Base-by-base conservation (phyloP, 768 basidiomycete species). In the Inosperma sp. region DNA sequence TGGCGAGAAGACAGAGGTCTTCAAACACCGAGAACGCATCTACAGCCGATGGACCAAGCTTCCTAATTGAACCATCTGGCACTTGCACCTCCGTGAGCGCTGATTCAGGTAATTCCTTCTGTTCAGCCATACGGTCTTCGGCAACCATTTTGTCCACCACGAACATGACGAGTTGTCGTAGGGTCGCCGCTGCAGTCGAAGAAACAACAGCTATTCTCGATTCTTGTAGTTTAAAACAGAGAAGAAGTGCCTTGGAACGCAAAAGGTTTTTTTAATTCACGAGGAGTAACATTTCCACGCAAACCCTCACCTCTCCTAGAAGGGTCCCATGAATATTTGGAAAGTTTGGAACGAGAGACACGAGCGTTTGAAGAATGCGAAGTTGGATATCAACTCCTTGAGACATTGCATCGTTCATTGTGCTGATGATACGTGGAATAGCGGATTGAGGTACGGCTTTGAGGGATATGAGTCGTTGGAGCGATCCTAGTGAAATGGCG, bases 351-450 rank as follows among this genome's bases (percentile, higher is more conserved):
- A 98, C 83, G 8, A 99, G 80, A 0, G 88, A 90, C 8, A 96
- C 82, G 7, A 98, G 77, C 0, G 92, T 94, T 65, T 97, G 94
- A 0, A 98, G 75, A 22, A 97, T 89, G 45, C 89, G 86, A 31
- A 98, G 78, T 64, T 98, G 96, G 22, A 97, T 96, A 63, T 99
- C 96, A 25, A 98, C 94, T 5, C 93, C 96, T 64, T 95, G 93
- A 23, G 81, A 85, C 73, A 95, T 83, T 14, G 91, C 91, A 55
- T 89, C 85, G 51, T 76, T 81, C 81, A 99, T 86, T 0, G 87
- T 95, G 37, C 70, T 80, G 59, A 98, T 78, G 45, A 97, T 88
- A 29, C 81, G 66, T 1, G 89, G 82, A 0, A 95, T 86, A 0
- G 84, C 81, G 2, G 81, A 82, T 65, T 86, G 82, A 0, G 87